A percentile compares a stretch with the other conserved stretches of the same genome.
These are phyloP conservation scores for Scedosporium boydii DNA, from an alignment of 2,329 filamentous ascomycete species.

Conservation along the genomic window DNA sequence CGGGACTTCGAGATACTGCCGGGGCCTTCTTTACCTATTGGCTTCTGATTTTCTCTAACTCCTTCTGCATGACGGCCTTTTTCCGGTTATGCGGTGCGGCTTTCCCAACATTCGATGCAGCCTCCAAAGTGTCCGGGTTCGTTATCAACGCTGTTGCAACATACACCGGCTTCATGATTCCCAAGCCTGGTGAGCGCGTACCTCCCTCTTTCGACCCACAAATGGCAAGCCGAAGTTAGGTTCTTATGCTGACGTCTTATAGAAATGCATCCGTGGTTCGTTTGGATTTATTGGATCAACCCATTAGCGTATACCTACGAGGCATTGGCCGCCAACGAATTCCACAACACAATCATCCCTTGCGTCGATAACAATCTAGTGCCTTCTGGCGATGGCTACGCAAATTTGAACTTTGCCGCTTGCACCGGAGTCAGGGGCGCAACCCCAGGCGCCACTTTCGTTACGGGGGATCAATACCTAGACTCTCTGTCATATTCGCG, in stretches of 20 bases:
- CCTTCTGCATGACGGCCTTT: conserved; percentile 49
- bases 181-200: conserved; percentile 26
- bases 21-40: conserved; percentile 53
- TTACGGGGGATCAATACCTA: conserved; percentile 52
- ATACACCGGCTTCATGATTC: conserved; percentile 57
- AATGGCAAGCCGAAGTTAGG: no score
- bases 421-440: conserved; percentile 53
- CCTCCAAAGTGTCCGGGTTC: conserved; percentile 46
- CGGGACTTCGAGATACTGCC: conserved; percentile 40
- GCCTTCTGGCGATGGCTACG: conserved; percentile 39
- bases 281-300: conserved; percentile 56
- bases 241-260: no score
- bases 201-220: no score
- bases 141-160: conserved; percentile 42
- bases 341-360: conserved; percentile 39
- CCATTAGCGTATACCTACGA: conserved; percentile 64
- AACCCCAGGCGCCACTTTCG: conserved; percentile 30
- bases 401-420: conserved; percentile 31
- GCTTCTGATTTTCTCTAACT: conserved; percentile 38
- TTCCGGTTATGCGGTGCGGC: conserved; percentile 47
- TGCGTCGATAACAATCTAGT: conserved; percentile 41
- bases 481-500: conserved; percentile 42
- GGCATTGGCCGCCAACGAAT: conserved; percentile 61
- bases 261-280: conserved; percentile 53
- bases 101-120: conserved; percentile 47